phyloP scores from a whole-genome alignment of 2,329 filamentous ascomycete genomes.

The Phaeosphaeriaceae sp. region DNA sequence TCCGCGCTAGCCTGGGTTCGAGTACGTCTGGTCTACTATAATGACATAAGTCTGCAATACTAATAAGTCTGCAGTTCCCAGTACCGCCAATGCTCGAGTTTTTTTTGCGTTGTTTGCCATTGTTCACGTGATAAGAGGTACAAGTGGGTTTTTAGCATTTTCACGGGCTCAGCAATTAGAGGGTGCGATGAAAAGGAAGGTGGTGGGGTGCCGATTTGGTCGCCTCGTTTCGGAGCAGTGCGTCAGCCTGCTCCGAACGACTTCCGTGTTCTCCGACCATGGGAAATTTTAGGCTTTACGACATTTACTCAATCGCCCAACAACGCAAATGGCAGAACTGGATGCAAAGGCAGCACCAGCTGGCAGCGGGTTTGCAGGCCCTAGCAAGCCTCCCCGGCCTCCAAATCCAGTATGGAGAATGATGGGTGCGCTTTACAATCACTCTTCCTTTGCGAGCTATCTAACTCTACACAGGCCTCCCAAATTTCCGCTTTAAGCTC shows the following conservation, averaged over 20 bases:
- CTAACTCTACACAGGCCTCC: constrained; percentile 66
- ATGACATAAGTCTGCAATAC: constrained; percentile 19
- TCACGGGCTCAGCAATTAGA: too few species aligned
- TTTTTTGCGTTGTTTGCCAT: constrained; percentile 13
- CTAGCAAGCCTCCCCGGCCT: constrained; percentile 37
- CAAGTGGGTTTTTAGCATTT: too few species aligned
- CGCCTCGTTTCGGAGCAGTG: background rate
- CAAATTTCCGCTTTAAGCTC: constrained; percentile 80
- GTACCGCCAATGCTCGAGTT: constrained; percentile 30
- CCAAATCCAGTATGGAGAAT: constrained; percentile 49
- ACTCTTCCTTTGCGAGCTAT: constrained; percentile 4
- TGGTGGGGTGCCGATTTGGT: background rate
- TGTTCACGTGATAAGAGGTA: background rate
- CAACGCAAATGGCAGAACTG: constrained; percentile 39
- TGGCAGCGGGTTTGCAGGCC: constrained; percentile 25
- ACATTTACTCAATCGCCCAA: constrained; percentile 21
- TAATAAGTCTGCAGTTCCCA: constrained; percentile 34
- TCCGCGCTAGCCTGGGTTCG: constrained; percentile 41
- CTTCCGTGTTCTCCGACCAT: constrained; percentile 24
- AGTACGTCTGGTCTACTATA: constrained; percentile 18
- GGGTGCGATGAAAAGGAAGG: too few species aligned
- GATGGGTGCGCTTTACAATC: constrained; percentile 41
- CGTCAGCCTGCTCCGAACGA: constrained; percentile 16
- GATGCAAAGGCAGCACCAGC: constrained; percentile 36
- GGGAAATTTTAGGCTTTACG: constrained; percentile 34